Evolutionary conservation across 2,329 filamentous ascomycete species (phyloP), one percentile per base, ranked within the genome.

Genomic region (Arthrobotrys musiformis): DNA sequence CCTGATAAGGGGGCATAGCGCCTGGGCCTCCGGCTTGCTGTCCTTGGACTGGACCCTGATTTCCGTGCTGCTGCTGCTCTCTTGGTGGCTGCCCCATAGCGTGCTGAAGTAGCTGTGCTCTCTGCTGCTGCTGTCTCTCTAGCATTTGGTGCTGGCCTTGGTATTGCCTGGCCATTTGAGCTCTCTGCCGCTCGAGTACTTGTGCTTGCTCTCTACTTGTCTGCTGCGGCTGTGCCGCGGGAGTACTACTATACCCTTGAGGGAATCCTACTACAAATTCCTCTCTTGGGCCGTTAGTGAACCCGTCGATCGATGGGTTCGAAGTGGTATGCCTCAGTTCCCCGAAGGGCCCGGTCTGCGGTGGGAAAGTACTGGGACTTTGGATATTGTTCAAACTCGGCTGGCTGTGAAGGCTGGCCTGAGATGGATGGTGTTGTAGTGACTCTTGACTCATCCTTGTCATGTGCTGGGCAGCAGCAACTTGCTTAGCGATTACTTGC

Each of bases 331-430:
- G 67, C 61, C 74, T 72, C 8, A 78, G 61, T 22, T 70, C 74
- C 19, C 74, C n/a, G 24, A 81, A 75, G 9, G 78, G 70, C 26
- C 80, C 79, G 22, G 80, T 67, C 28, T 80, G 79, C 28, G 76
- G 79, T 48, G 80, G 79, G 56, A 81, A 81, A 15, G 73, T 74
- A n/a, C 79, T 69, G 1, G 80, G 80, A 33, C 79, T 80, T 50
- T 81, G 80, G 79, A 99, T 96, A 84, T 92, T 97, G 17, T 94
- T 93, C 82, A 95, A 97, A 84, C 94, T 98, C 22, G 94, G 94
- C 84, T 99, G 95, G 82, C 93, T 97, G 82, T 99, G 95, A 74
- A 99, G 87, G 82, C 94, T 98, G 80, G 98, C 94, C 7, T 93
- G 93, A 82, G 94, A 98, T 0, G 93, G 94, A 82, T 98, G 94